Conservation (phyloP, 306 rosid species). For the Cyclanthera cordifolia region DNA sequence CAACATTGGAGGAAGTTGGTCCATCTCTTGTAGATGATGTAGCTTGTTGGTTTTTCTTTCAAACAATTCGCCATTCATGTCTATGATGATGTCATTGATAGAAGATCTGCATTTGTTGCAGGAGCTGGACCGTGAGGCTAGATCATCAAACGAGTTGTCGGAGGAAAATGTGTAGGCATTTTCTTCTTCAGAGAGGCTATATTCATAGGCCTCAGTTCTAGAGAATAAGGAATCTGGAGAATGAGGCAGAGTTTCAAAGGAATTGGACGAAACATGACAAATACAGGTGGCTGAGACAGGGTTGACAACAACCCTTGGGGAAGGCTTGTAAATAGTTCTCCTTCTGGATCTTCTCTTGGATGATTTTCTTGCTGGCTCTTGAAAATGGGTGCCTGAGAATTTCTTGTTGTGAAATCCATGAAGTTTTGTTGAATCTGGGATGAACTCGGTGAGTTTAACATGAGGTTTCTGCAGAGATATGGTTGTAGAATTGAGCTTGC, state of each 20-base stretch:
- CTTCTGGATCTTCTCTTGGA: conserved; percentile 49
- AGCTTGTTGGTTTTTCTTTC: conserved; percentile 27
- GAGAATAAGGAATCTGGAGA: conserved; percentile 47
- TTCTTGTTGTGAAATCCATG: conserved; percentile 28
- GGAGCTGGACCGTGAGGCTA: conserved; percentile 22
- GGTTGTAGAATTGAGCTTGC: conserved; percentile 29
- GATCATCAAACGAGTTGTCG: conserved; percentile 31
- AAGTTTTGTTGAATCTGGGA: conserved; percentile 24
- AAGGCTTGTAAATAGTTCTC: conserved; percentile 63
- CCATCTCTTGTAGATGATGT: conserved; percentile 28
- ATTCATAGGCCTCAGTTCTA: conserved; percentile 29
- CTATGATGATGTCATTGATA: conserved; percentile 52
- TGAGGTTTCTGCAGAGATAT: conserved; percentile 18
- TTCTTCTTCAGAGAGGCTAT: conserved; percentile 44
- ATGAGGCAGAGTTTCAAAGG: conserved; percentile 18
- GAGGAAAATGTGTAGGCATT: conserved; percentile 25
- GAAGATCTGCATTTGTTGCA: conserved; percentile 60
- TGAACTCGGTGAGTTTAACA: conserved; percentile 18
- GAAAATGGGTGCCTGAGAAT: conserved; percentile 35
- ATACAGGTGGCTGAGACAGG: conserved; percentile 20
- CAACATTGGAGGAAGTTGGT: conserved; percentile 39
- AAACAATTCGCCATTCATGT: conserved; percentile 39
- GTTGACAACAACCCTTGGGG: conserved; percentile 33
- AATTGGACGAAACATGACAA: conserved; percentile 1
- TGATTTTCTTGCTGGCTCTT: conserved; percentile 55